Percentiles rank a stretch among this genome's conserved stretches.
These are phyloP conservation scores for Fusarium heterosporum DNA, from an alignment of 2,329 filamentous ascomycete species.

Conservation along the genomic window DNA sequence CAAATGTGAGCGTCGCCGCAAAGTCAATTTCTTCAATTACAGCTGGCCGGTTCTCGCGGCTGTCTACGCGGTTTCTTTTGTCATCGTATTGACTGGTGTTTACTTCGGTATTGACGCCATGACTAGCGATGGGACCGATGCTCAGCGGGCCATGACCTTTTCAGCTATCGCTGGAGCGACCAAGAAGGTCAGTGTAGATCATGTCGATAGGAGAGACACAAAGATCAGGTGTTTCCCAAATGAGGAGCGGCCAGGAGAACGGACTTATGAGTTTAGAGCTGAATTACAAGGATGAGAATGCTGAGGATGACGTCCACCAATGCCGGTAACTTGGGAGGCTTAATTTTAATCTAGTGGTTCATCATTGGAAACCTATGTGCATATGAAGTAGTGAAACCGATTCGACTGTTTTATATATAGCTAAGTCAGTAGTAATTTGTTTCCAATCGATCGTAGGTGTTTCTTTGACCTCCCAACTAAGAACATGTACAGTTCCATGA, in stretches of 20 bases:
- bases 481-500: no score
- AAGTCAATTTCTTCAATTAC: slow-evolving; percentile 35
- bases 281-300: slow-evolving; percentile 19
- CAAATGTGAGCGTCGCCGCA: slow-evolving; percentile 19
- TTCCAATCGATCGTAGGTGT: no score
- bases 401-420: no score
- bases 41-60: slow-evolving; percentile 10
- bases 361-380: no score
- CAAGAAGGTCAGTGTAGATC: slow-evolving; percentile 24
- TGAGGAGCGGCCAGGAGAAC: slow-evolving; percentile 8
- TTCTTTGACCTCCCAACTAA: no score
- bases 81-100: slow-evolving; percentile 28
- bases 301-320: neutral
- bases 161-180: slow-evolving; percentile 36
- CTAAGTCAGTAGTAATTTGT: no score
- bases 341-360: no score
- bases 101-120: slow-evolving; percentile 31
- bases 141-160: slow-evolving; percentile 35
- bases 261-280: slow-evolving; percentile 30
- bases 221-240: slow-evolving; percentile 32
- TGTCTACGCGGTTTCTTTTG: slow-evolving; percentile 26
- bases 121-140: slow-evolving; percentile 15
- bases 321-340: no score
- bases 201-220: slow-evolving; percentile 19
- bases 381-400: no score